These are phyloP conservation scores for Cyphellophora europaea DNA, from an alignment of 2,329 filamentous ascomycete species.

Conservation along the genomic window DNA sequence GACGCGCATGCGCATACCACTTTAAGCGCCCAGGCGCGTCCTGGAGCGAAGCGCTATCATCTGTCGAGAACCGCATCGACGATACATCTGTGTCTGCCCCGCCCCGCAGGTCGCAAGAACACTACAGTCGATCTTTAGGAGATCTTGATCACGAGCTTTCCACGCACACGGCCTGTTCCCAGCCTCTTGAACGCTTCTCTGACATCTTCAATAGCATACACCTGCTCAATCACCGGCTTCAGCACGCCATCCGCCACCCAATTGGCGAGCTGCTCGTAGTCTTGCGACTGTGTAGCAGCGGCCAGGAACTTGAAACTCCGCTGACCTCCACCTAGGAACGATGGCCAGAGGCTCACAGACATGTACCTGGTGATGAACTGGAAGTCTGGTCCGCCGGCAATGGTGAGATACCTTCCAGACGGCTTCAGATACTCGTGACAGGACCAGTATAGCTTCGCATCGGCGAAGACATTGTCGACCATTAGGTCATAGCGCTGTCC, in stretches of 20 bases:
- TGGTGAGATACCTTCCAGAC: conserved; percentile 41
- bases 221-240: conserved; percentile 45
- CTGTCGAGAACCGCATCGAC: too few species aligned
- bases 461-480: conserved; percentile 49
- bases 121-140: too few species aligned
- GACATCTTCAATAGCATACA: conserved; percentile 47
- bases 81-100: too few species aligned
- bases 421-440: conserved; percentile 43
- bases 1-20: too few species aligned
- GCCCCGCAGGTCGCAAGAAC: too few species aligned
- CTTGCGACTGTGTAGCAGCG: conserved; percentile 29
- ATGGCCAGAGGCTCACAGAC: conserved; percentile 23
- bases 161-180: conserved; percentile 45
- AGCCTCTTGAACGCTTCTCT: conserved; percentile 49
- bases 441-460: conserved; percentile 43
- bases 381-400: too few species aligned
- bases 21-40: too few species aligned
- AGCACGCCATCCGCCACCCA: conserved; percentile 53
- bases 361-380: too few species aligned
- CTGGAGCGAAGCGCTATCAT: too few species aligned
- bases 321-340: conserved; percentile 41
- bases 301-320: conserved; percentile 25
- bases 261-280: conserved; percentile 40
- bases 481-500: conserved; percentile 43
- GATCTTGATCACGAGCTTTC: conserved; percentile 49